Conservation (phyloP, 2,329 filamentous ascomycete genomes). For the Apiospora koreana region DNA sequence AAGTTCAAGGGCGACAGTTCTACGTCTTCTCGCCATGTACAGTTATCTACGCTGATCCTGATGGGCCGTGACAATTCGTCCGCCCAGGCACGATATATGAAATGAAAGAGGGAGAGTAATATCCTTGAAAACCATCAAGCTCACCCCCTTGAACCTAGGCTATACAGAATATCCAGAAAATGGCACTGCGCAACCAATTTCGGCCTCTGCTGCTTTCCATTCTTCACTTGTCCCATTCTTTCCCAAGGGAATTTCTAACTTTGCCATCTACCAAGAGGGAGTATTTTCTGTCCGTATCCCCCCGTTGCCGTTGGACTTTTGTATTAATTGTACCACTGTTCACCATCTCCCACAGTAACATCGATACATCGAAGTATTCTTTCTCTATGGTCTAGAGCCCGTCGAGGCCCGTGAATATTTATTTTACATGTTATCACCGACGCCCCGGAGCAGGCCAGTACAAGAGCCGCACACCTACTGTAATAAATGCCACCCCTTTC, state of each 20-base stretch:
- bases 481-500: background rate
- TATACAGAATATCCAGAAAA: background rate
- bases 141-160: background rate
- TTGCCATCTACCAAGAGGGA: background rate
- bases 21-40: background rate
- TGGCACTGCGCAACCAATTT: background rate
- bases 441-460: no score
- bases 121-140: background rate
- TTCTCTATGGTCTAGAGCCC: background rate
- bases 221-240: background rate
- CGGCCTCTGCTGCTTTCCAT: background rate
- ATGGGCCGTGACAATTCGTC: background rate
- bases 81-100: background rate
- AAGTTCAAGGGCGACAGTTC: background rate
- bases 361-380: background rate
- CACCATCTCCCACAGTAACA: background rate
- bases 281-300: background rate
- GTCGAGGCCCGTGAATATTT: background rate
- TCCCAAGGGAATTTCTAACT: background rate
- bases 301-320: background rate
- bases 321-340: background rate
- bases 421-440: background rate
- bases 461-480: no score
- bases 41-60: background rate
- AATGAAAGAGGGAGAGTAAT: background rate